A percentile compares a stretch with the other conserved stretches of the same genome.
Conservation (phyloP, 495 filamentous ascomycete species). For the Bombardia bombarda region DNA sequence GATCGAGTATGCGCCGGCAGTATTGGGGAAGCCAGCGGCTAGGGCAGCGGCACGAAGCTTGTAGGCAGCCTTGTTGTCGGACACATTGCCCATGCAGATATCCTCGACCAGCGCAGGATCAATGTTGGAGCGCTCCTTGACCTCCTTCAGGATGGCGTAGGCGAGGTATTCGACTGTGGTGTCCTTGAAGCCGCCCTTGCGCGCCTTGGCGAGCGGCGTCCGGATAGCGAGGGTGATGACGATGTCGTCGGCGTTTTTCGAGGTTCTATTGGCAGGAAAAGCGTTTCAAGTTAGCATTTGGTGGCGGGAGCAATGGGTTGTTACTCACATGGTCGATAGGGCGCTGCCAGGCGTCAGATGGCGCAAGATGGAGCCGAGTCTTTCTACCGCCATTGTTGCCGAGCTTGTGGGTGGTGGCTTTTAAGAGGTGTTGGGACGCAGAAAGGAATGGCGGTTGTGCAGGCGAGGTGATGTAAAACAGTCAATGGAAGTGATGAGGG, state of each 20-base stretch:
- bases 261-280: conserved; percentile 56
- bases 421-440: not conserved
- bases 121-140: conserved; percentile 63
- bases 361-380: conserved; percentile 78
- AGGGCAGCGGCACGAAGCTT: conserved; percentile 81
- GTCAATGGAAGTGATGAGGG: not conserved
- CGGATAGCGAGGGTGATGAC: conserved; percentile 82
- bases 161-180: conserved; percentile 81
- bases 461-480: too few species aligned
- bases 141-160: conserved; percentile 69
- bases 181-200: conserved; percentile 90
- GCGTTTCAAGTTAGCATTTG: not conserved
- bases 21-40: conserved; percentile 90
- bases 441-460: too few species aligned
- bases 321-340: conserved; percentile 65
- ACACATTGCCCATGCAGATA: conserved; percentile 88
- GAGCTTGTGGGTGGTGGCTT: not conserved
- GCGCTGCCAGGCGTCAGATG: conserved; percentile 70
- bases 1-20: conserved; percentile 65
- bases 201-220: conserved; percentile 68
- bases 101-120: too few species aligned
- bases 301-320: not conserved
- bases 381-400: conserved; percentile 72
- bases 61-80: conserved; percentile 80
- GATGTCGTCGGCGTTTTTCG: conserved; percentile 92